Base-by-base conservation (phyloP, 768 basidiomycete genomes). In the Trametes gibbosa region DNA sequence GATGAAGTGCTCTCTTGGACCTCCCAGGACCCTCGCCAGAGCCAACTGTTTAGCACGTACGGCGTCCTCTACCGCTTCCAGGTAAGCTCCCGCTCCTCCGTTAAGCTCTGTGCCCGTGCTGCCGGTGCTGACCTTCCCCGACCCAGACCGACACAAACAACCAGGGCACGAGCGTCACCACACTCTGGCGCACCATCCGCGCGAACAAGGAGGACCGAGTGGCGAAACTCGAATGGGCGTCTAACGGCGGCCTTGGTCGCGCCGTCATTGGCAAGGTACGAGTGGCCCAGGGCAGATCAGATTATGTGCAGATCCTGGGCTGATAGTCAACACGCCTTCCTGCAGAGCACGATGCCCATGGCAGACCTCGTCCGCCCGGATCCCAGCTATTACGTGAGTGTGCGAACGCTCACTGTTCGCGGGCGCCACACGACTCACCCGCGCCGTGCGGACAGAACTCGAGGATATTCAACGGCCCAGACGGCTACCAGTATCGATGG, bases 181-280 rank as follows among this genome's bases (percentile, higher is more conserved):
- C 88, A 21, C 77, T 93, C 56, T 90, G 83, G 84, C 85, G 89
- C 58, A 76, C 87, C n/a, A 86, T 90, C 67, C 87, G 90, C 50
- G 80, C 87, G 58, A 90, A 87, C 76, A 90, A 88, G 70, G 90
- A 92, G 76, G 91, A 94, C 72, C 86, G 90, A 45, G 86, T 92
- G 68, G 91, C 91, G 63, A 91, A 86, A 76, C 83, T 93, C 53
- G 92, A 94, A 73, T 94, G 91, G 91, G 82, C 88, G 56, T 77
- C 86, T 48, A 90, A 84, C 64, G 91, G 90, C 61, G 86, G 88
- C 56, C 85, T 93, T 50, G 91, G 91, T 61, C 89, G 91, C 67
- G 86, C 90, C 66, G 79, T 89, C 60, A 89, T 94, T 68, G 91
- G 92, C 68, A 92, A 92, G 81, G 90, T 90, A 63, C 55, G 62